phyloP scores from a whole-genome alignment of 129 eudicot species.

The Chrysanthemum seticuspe region DNA sequence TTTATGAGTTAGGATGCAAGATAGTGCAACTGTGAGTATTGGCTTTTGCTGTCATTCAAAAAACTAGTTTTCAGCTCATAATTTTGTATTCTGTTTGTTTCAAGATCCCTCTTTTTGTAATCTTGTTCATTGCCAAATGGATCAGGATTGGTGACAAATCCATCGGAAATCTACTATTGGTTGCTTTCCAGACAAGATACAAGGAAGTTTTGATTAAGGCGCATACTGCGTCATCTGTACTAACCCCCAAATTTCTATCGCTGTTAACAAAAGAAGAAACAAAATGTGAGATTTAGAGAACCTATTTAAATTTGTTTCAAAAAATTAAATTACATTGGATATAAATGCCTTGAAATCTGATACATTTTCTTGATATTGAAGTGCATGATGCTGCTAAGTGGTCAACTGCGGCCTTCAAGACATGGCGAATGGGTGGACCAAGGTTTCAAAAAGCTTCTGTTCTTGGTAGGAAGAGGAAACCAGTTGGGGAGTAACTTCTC shows the following conservation, averaged over 20 bases:
- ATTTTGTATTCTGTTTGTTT: no score
- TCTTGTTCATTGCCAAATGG: neutral
- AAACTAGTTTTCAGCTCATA: no score
- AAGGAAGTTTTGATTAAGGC: conserved; percentile 87
- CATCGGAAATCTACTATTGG: conserved; percentile 71
- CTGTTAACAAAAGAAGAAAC: conserved; percentile 82
- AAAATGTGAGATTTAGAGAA: conserved; percentile 53
- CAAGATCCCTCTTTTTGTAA: no score
- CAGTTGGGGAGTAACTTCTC: conserved; percentile 44
- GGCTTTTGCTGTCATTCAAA: neutral
- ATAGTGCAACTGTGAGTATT: conserved; percentile 69
- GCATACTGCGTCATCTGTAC: conserved; percentile 57
- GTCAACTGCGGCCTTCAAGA: conserved; percentile 71
- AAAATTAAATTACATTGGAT: neutral
- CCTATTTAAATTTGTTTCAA: neutral
- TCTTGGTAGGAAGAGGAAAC: conserved; percentile 90
- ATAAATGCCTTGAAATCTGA: neutral
- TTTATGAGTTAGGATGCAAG: conserved; percentile 85
- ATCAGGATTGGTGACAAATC: conserved; percentile 77
- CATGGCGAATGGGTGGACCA: conserved; percentile 96
- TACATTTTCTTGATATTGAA: conserved; percentile 29
- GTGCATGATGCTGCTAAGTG: conserved; percentile 91
- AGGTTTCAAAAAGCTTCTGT: conserved; percentile 65
- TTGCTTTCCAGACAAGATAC: conserved; percentile 74
- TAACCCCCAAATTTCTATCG: conserved; percentile 65